Evolutionary conservation across 2,329 filamentous ascomycete genomes (phyloP), one percentile per base, ranked within the genome.

Genomic region (Stenocarpella maydis): DNA sequence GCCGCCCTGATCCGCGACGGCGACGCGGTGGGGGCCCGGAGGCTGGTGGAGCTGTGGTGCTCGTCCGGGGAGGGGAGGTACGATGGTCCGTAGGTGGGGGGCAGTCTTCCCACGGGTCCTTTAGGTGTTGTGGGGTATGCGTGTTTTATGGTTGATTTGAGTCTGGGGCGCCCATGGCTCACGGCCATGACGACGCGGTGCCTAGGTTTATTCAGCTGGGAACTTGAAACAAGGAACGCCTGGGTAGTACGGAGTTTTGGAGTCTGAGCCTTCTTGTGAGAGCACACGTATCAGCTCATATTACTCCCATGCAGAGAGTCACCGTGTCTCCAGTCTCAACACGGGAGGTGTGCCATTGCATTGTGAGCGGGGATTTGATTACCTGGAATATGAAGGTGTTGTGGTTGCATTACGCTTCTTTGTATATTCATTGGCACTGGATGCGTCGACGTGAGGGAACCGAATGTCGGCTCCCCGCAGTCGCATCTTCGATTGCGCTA

Each of bases 41-140:
- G 86, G 71, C 81, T 96, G 76, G 91, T 95, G 52, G 86, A 91
- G 80, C 91, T 89, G 75, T 95, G 91, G 84, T 91, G 88, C 43
- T 75, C 47, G 10, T 49, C 76, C 9, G 80, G 63, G 50, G 65
- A 83, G 73, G 84, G 86, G 61, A 82, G 87, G 78, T 90, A 82
- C 71, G 79, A 82, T 8, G 83, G 82, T 31, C 67, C 73, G 50
- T 80, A 75, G 72, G 47, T 2, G 45, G 26, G 10, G 47, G 19
- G 19, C n/a, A 2, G 19, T 10, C 34, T 37, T 10, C 34, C 34
- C 6, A 5, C 34, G 10, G 34, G 34, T 37, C 9, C 34, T 37
- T 12, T 2, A 12, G 34, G 34, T n/a, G n/a, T n/a, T n/a, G n/a
- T n/a, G 34, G n/a, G 34, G 1, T 10, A 14, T 39, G 9, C 37